Base-by-base conservation (phyloP, 2,329 filamentous ascomycete species). In the Sarocladiaceae sp. region DNA sequence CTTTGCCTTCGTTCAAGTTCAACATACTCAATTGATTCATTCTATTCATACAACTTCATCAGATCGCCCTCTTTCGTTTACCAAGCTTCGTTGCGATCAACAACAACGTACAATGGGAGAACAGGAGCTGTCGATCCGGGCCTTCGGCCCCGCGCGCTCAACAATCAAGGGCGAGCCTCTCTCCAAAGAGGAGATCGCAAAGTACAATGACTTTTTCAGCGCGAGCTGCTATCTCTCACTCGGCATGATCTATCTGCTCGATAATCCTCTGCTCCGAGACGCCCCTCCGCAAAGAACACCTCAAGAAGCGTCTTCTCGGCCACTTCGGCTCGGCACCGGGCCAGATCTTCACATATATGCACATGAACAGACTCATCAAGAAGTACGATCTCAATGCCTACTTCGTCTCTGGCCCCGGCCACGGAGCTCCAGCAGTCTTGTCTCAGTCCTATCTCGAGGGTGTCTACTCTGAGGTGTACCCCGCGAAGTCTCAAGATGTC, bases 241-340 rank as follows among this genome's bases (percentile, higher is more conserved):
- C 48, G 88, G 87, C 55, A 91, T 92, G 88, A 86, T 92, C 60
- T 91, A 90, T 63, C 80, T 92, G 54, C 80, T 80, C 58, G 77
- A 86, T 35, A 92, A 92, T 57, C 84, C 87, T 13, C 77, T 92
- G 12, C 80, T 92, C 39, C 78, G 78, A 54, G 81, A 90, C n/a
- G 59, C 84, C 86, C 1, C 75, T 90, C 57, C 81, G 81, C 59
- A 71, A 79, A 28, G 82, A 88, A 51, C 84, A 91, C 62, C 74
- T 91, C 71, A 92, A 92, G 71, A 76, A 79, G 54, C 82, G 88
- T 57, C 74, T 91, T 8, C 74, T 92, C 2, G 88, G 88, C 35
- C 88, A 92, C 64, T 92, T 88, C 76, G 88, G 88, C 51, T 89
- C 86, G 2, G 87, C 88, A 48, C 84, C 88, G n/a, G 88, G 87